These are phyloP conservation scores for Leccinum subgranulosum DNA, from an alignment of 768 basidiomycete genomes.

Conservation along the genomic window DNA sequence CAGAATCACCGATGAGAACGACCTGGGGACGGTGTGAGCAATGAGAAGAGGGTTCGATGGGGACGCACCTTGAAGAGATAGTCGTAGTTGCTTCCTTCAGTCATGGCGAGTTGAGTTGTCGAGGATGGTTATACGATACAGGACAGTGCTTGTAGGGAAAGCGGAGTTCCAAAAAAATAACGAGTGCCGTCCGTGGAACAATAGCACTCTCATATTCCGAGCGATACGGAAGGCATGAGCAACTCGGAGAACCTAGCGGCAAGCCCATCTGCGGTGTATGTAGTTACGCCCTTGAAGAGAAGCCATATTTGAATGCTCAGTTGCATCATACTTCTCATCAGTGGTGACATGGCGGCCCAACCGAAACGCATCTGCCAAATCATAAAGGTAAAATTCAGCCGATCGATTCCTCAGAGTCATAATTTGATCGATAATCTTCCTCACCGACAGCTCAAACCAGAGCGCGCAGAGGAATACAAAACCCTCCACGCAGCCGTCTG, in stretches of 20 bases:
- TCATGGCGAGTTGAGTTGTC: conserved; percentile 46
- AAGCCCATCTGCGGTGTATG: neutral
- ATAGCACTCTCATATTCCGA: neutral
- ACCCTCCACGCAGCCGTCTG: conserved; percentile 61
- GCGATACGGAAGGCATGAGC: neutral
- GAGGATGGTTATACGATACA: conserved; percentile 10
- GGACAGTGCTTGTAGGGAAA: neutral
- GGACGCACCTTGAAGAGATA: conserved; percentile 91
- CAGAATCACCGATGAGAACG: conserved; percentile 98
- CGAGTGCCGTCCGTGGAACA: neutral
- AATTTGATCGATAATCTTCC: neutral
- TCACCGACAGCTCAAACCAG: conserved; percentile 50
- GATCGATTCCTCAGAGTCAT: neutral
- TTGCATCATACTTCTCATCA: no score
- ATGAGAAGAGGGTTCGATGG: neutral
- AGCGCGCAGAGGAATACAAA: conserved; percentile 49
- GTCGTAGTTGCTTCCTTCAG: conserved; percentile 95
- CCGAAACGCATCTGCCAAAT: conserved; percentile 67
- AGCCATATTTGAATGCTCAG: conserved; percentile 2
- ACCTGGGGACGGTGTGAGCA: conserved; percentile 52
- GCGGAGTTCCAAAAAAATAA: conserved; percentile 31
- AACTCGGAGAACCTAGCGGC: neutral
- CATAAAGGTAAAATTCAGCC: conserved; percentile 48
- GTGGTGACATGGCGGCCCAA: conserved; percentile 12
- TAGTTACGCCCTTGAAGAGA: neutral